A percentile compares a stretch with the other conserved stretches of the same genome.
These are phyloP conservation scores for Voacanga thouarsii DNA, from an alignment of 257 asterid species.

Conservation along the genomic window DNA sequence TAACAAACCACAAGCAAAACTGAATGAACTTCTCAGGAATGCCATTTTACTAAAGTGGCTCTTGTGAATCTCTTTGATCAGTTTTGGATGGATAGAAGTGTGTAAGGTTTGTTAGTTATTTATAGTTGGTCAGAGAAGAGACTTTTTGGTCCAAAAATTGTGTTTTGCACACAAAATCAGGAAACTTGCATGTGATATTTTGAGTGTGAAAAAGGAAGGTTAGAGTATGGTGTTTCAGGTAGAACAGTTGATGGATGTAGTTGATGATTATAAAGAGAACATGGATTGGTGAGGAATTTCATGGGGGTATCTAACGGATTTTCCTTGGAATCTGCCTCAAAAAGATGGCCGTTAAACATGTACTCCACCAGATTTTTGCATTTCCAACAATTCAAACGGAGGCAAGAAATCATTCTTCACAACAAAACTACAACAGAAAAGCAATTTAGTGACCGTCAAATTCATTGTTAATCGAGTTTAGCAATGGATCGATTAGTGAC, in stretches of 20 bases:
- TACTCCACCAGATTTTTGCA: not conserved
- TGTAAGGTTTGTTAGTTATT: not conserved
- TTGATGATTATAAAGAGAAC: not conserved
- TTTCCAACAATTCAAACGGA: not conserved
- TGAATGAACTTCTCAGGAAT: not conserved
- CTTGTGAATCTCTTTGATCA: not conserved
- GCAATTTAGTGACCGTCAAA: too few relatives aligned
- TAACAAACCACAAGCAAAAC: not conserved
- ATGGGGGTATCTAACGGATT: conserved; percentile 7
- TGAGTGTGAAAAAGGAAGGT: not conserved
- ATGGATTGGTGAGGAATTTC: not conserved
- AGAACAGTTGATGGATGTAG: conserved; percentile 1
- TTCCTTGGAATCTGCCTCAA: conserved; percentile 1
- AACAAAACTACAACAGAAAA: too few relatives aligned
- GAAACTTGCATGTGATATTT: not conserved
- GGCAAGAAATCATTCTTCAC: not conserved
- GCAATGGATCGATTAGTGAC: too few relatives aligned
- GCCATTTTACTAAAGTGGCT: not conserved
- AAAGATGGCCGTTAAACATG: conserved; percentile 4
- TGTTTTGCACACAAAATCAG: conserved; percentile 8
- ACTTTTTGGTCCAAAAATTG: not conserved
- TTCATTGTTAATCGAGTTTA: too few relatives aligned
- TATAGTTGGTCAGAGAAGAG: not conserved
- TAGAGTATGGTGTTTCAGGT: not conserved
- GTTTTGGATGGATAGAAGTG: not conserved